Conservation (phyloP, 257 asterid species). For the Echites panduratus region DNA sequence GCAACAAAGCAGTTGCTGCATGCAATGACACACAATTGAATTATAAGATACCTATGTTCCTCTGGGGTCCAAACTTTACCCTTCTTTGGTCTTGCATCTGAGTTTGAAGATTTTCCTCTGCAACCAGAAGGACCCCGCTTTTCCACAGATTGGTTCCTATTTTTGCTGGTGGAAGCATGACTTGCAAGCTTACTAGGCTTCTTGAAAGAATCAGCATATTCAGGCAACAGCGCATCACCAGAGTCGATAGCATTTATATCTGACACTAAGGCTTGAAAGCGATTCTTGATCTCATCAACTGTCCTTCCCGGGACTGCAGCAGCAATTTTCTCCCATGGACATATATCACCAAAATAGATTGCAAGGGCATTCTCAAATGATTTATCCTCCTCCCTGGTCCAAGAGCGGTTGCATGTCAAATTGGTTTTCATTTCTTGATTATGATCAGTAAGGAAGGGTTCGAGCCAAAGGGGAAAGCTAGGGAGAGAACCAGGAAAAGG, state of each 20-base stretch:
- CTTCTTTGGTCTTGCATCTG: constrained; percentile 12
- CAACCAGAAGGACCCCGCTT: background rate
- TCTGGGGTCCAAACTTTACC: constrained; percentile 45
- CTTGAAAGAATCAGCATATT: constrained; percentile 13
- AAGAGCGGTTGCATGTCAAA: constrained; percentile 20
- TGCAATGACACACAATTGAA: background rate
- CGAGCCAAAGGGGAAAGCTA: constrained; percentile 24
- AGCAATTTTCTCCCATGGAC: constrained; percentile 30
- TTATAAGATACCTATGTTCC: constrained; percentile 35
- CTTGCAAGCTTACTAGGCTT: constrained; percentile 1
- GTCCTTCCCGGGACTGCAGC: constrained; percentile 37
- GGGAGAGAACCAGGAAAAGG: constrained; percentile 15
- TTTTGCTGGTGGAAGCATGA: constrained; percentile 6
- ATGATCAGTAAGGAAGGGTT: constrained; percentile 11
- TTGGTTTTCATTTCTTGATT: constrained; percentile 27
- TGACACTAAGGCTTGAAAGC: constrained; percentile 22
- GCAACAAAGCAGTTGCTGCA: background rate
- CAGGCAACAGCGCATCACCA: constrained; percentile 32
- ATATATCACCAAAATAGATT: constrained; percentile 12
- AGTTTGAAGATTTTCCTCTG: constrained; percentile 15
- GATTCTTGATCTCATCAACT: constrained; percentile 33
- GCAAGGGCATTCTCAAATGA: constrained; percentile 41
- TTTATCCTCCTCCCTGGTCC: constrained; percentile 39
- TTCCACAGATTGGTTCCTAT: background rate
- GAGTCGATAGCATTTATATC: constrained; percentile 35